Percentiles rank a stretch among this genome's conserved stretches.
Evolutionary conservation across 352 stramenopile species (phyloP).

Genomic region (Phytophthora brassicae): DNA sequence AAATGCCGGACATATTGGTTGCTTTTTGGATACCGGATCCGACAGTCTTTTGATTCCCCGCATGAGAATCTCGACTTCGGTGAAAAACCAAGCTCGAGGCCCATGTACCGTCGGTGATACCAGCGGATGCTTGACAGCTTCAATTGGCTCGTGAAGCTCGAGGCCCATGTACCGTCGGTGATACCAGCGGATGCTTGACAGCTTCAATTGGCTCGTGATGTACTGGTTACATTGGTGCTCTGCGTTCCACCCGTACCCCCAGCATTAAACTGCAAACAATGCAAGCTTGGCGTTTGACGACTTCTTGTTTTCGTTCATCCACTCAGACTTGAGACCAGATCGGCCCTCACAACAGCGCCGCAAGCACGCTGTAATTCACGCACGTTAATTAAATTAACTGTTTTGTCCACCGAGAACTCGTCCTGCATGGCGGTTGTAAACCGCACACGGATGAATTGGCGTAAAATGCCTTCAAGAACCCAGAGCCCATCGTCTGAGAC

Average conservation of each 20-base stretch:
- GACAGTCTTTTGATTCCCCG: not conserved
- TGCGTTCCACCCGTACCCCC: constrained; percentile 6
- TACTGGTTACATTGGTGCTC: constrained; percentile 3
- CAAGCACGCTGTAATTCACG: constrained; percentile 8
- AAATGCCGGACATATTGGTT: constrained; percentile 6
- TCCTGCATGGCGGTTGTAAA: not conserved
- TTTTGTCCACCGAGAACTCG: not conserved
- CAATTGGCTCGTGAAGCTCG: not conserved
- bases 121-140: constrained; percentile 4
- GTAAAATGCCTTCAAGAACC: not conserved
- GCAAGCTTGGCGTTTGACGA: not conserved
- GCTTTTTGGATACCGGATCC: not conserved
- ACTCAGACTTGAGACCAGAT: not conserved
- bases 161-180: not conserved
- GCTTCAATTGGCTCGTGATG: not conserved
- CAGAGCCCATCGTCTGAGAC: constrained; percentile 10
- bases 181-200: constrained; percentile 10
- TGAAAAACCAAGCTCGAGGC: not conserved
- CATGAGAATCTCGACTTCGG: too few relatives aligned
- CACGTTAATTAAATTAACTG: constrained; percentile 3
- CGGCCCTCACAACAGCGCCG: not conserved
- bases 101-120: not conserved
- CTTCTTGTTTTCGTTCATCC: not conserved
- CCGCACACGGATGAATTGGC: constrained; percentile 4
- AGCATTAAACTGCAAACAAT: constrained; percentile 13